A percentile compares a stretch with the other conserved stretches of the same genome.
These are phyloP conservation scores for Pythium oligandrum DNA, from an alignment of 352 stramenopile species.

Conservation along the genomic window DNA sequence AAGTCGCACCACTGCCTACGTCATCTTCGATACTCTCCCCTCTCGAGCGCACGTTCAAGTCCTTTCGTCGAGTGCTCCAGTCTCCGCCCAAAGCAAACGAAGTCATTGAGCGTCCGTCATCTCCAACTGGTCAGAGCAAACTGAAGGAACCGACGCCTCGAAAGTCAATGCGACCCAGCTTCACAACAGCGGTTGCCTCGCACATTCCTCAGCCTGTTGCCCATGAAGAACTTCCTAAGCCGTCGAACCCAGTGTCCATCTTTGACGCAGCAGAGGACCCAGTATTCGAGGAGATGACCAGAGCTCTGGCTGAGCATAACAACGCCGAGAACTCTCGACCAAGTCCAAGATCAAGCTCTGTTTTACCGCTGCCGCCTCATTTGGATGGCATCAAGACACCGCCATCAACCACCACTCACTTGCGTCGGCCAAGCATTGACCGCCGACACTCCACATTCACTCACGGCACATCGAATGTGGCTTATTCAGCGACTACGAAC, in stretches of 20 bases:
- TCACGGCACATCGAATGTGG: constrained; percentile 11
- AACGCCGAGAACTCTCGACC: background rate
- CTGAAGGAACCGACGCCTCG: constrained; percentile 7
- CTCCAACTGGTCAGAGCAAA: constrained; percentile 2
- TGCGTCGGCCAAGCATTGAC: constrained; percentile 5
- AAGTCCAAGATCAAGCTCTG: background rate
- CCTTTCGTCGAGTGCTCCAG: constrained; percentile 33
- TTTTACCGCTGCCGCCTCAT: background rate
- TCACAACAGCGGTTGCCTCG: too few relatives aligned
- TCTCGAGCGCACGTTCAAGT: constrained; percentile 57
- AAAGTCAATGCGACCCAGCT: background rate
- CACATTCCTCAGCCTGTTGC: too few relatives aligned
- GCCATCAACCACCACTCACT: constrained; percentile 4
- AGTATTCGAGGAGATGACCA: constrained; percentile 15
- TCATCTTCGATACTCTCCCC: constrained; percentile 14
- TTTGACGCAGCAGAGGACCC: constrained; percentile 11
- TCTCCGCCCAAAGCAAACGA: constrained; percentile 12
- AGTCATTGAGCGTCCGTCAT: constrained; percentile 1
- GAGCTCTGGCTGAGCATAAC: constrained; percentile 13
- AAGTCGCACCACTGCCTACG: too few relatives aligned
- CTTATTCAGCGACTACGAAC: constrained; percentile 15
- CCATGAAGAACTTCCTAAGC: too few relatives aligned
- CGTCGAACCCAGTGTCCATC: constrained; percentile 8
- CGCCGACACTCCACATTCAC: constrained; percentile 20
- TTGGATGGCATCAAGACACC: background rate